Evolutionary conservation across 371 early-diverging fungal species (phyloP).

Genomic region (Syncephalastrum racemosum): DNA sequence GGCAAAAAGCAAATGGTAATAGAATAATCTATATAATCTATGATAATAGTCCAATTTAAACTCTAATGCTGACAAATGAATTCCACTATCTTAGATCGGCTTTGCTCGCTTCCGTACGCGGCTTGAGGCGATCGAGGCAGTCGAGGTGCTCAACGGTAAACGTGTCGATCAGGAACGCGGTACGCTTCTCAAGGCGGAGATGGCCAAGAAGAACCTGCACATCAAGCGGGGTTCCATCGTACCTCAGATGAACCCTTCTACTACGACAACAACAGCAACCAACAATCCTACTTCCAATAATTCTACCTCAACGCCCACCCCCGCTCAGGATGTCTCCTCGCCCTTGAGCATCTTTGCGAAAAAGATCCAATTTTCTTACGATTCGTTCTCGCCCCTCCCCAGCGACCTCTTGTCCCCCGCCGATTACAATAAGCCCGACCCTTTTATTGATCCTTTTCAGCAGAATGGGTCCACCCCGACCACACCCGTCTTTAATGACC

Average conservation of each 20-base stretch:
- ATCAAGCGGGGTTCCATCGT: constrained; percentile 53
- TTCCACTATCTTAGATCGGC: constrained; percentile 63
- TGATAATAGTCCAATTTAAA: neutral
- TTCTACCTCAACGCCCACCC: constrained; percentile 9
- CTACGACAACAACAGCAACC: constrained; percentile 5
- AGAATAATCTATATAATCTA: neutral
- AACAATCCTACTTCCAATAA: constrained; percentile 3
- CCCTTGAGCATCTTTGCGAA: constrained; percentile 10
- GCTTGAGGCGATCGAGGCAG: constrained; percentile 84
- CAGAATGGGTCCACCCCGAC: constrained; percentile 24
- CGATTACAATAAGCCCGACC: constrained; percentile 41
- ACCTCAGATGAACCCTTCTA: constrained; percentile 2
- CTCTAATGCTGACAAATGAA: neutral
- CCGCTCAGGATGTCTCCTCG: constrained; percentile 6
- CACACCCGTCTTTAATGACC: constrained; percentile 19
- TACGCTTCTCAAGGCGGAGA: constrained; percentile 88
- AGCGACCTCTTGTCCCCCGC: constrained; percentile 56
- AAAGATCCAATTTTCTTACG: constrained; percentile 17
- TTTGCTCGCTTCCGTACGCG: constrained; percentile 92
- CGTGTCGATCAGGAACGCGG: constrained; percentile 85
- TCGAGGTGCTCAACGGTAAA: constrained; percentile 83
- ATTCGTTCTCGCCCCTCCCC: constrained; percentile 48
- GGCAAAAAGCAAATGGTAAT: constrained; percentile 84
- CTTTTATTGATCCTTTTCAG: constrained; percentile 37
- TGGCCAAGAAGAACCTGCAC: constrained; percentile 94